phyloP scores from a whole-genome alignment of 2,329 filamentous ascomycete species.

The Amylocarpus encephaloides region DNA sequence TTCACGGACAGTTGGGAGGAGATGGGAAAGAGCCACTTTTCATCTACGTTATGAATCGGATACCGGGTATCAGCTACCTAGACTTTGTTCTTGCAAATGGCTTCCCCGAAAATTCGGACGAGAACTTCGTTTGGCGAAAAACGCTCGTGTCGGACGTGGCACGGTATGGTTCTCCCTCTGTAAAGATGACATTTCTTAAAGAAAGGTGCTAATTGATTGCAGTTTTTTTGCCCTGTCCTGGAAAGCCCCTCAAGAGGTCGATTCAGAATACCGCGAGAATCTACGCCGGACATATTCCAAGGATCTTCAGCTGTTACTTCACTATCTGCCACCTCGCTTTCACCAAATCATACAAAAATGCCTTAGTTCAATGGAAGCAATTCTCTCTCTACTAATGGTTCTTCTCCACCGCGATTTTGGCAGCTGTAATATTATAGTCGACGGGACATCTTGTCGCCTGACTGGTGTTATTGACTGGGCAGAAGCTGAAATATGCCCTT shows the following conservation, averaged over 20 bases:
- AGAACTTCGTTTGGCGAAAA: neutral
- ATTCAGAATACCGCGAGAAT: slow-evolving; percentile 23
- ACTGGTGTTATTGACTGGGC: slow-evolving; percentile 39
- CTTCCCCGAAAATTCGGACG: slow-evolving; percentile 28
- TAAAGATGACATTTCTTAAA: slow-evolving; percentile 20
- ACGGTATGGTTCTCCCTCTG: neutral
- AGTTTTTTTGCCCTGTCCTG: slow-evolving; percentile 37
- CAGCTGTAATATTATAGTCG: slow-evolving; percentile 36
- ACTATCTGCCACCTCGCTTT: slow-evolving; percentile 33
- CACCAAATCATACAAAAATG: slow-evolving; percentile 29
- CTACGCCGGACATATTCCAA: slow-evolving; percentile 27
- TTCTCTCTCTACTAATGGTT: slow-evolving; percentile 36
- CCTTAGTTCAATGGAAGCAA: slow-evolving; percentile 29
- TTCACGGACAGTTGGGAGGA: slow-evolving; percentile 31
- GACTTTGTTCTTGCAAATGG: slow-evolving; percentile 34
- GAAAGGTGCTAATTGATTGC: slow-evolving; percentile 5
- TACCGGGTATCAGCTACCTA: slow-evolving; percentile 33
- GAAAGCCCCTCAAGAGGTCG: slow-evolving; percentile 32
- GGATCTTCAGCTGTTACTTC: slow-evolving; percentile 32
- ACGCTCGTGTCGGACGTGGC: neutral
- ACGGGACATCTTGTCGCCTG: slow-evolving; percentile 33
- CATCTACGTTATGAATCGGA: slow-evolving; percentile 34
- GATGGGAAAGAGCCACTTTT: too few species aligned
- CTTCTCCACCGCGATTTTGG: slow-evolving; percentile 37
- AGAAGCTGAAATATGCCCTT: slow-evolving; percentile 36